A percentile compares a stretch with the other conserved stretches of the same genome.
These are phyloP conservation scores for Dictyostelium intermedium DNA, from an alignment of 78 protist species.

Conservation along the genomic window DNA sequence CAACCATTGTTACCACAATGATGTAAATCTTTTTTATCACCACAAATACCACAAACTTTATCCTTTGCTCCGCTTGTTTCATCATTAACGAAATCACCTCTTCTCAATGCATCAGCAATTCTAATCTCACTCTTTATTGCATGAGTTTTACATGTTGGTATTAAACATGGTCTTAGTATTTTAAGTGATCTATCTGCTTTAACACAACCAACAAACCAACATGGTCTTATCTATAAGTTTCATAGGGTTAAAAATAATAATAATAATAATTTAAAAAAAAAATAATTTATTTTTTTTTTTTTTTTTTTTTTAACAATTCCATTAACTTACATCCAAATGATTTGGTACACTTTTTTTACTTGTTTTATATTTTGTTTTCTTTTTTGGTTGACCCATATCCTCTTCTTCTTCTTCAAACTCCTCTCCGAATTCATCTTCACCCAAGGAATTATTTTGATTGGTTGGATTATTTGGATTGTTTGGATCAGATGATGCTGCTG, in stretches of 20 bases:
- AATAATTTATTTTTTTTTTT: not conserved
- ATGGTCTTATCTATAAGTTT: slow-evolving; percentile 45
- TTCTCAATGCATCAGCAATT: slow-evolving; percentile 35
- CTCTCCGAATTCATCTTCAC: not conserved
- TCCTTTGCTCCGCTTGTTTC: slow-evolving; percentile 34
- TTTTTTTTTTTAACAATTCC: too few species aligned
- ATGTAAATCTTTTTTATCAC: slow-evolving; percentile 19
- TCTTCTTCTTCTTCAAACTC: not conserved
- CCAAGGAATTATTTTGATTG: not conserved
- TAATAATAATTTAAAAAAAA: too few species aligned
- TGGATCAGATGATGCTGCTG: not conserved
- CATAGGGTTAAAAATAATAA: not conserved
- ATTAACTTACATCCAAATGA: slow-evolving; percentile 21
- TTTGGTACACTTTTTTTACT: not conserved
- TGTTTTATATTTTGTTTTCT: slow-evolving; percentile 3
- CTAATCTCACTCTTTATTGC: slow-evolving; percentile 33
- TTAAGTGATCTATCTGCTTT: slow-evolving; percentile 77
- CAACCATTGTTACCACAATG: slow-evolving; percentile 60
- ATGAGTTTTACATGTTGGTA: slow-evolving; percentile 76
- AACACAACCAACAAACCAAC: slow-evolving; percentile 66
- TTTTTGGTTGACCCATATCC: not conserved
- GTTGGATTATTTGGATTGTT: not conserved
- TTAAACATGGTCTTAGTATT: slow-evolving; percentile 58
- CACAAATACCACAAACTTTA: slow-evolving; percentile 69
- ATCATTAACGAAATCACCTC: slow-evolving; percentile 33